Evolutionary conservation across 2,329 filamentous ascomycete species (phyloP).

Genomic region (Stemphylium vesicarium): DNA sequence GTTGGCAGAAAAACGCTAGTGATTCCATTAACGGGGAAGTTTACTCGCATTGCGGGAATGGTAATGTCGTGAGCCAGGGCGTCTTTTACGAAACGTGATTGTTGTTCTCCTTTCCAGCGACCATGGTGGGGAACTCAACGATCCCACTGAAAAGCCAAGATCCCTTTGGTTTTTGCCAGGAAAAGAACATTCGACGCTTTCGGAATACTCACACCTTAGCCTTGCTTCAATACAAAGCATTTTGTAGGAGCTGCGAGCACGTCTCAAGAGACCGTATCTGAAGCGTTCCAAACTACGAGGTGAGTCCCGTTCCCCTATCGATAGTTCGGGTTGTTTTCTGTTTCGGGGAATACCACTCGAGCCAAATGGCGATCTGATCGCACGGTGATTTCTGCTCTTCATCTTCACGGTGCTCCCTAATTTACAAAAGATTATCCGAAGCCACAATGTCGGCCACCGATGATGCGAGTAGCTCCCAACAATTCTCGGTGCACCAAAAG

Average conservation of each 20-base stretch:
- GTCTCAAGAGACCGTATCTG: not conserved
- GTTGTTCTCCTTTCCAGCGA: too few relatives aligned
- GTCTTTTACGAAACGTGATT: too few relatives aligned
- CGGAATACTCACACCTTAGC: too few relatives aligned
- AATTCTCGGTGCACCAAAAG: not conserved
- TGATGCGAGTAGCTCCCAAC: not conserved
- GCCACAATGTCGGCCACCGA: not conserved
- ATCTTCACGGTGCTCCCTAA: not conserved
- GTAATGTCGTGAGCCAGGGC: too few relatives aligned
- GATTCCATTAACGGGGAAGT: too few relatives aligned
- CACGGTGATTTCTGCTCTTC: not conserved
- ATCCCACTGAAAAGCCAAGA: too few relatives aligned
- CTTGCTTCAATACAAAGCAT: too few relatives aligned
- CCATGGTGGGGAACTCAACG: too few relatives aligned
- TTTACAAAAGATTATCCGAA: not conserved
- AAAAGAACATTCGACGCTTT: too few relatives aligned
- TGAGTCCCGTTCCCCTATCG: not conserved
- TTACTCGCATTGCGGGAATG: too few relatives aligned
- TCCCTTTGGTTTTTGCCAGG: too few relatives aligned
- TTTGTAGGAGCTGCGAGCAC: not conserved
- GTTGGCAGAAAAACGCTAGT: too few relatives aligned
- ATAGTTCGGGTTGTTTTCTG: slow-evolving; percentile 4
- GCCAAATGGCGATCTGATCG: not conserved
- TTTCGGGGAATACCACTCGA: not conserved
- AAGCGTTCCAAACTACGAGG: not conserved